Base-by-base conservation (phyloP, 129 eudicot genomes). In the Arctium minus region DNA sequence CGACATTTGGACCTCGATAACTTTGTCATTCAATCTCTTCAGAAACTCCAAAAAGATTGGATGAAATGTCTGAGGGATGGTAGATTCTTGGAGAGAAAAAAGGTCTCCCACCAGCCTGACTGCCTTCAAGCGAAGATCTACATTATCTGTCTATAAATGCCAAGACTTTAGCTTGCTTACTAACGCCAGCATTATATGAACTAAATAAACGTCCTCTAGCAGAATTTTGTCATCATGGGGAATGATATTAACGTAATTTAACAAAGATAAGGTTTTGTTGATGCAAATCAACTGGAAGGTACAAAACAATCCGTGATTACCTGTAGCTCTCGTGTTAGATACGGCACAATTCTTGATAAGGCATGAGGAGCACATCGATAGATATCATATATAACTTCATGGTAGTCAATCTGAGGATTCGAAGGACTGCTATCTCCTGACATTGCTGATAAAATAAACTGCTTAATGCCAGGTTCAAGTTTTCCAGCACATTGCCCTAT, bases 101-200 rank as follows among this genome's bases (percentile, higher is more conserved):
- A 96, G 95, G 75, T 93, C 89, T n/a, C 99, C 99, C 70, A 93
- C 91, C 83, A 96, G 80, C 69, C 48, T 77, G 74, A 93, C 99
- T 2, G 96, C 92, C 87, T 90, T 91, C 60, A 93, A 79, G 36
- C 98, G 97, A 67, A 76, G 73, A 48, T 93, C 99, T 84, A 88
- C 67, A 60, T 89, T 86, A 87, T 96, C 98, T 42, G 92, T 86
- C 99, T 96, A 93, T 81, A 40, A 69, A 82, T 67, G 80, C 71
- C 40, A 84, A 65, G 69, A 84, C 42, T 36, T 39, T 10, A 40
- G 36, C 27, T 22, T 22, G 36, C 56, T 80, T 60, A 73, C 72
- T 46, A 70, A 32, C 1, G 7, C 30, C 27, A 67, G 82, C 29
- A 32, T 17, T 79, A 64, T 64, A 17, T 72, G 0, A 56, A 77